Base-by-base conservation (phyloP, 2,329 filamentous ascomycete genomes). In the Epichloe elymi region DNA sequence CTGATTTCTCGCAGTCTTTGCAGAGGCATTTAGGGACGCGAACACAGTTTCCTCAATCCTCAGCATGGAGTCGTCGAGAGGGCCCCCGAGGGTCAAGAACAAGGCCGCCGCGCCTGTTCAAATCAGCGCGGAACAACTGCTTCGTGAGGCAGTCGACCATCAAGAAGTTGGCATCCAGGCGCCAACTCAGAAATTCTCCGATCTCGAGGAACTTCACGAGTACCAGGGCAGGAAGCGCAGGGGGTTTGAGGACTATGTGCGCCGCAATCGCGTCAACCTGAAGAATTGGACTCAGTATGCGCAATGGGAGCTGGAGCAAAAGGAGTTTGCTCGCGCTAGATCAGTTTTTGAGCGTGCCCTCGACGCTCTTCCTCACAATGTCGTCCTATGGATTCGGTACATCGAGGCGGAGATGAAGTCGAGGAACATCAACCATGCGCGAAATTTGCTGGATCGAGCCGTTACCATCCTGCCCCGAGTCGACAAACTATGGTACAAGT, bases 271-370 rank as follows among this genome's bases (percentile, higher is more conserved):
- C 63, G 78, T 96, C 65, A 95, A 94, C 64, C 89, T 97, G 78
- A 95, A 95, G 74, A 97, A 97, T 70, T 98, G 93, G 93, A 88
- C 93, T 78, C 86, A 90, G 63, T 98, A 98, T 75, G 91, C 93
- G 51, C 81, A 87, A 60, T 98, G 90, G 88, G 93, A 98, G 72
- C 77, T 97, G 54, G 91, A 98, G 66, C 93, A 98, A 71, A 71
- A 97, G 69, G 93, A 98, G 71, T 96, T 88, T 68, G 83, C 85
- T 50, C 85, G 93, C 51, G 93, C 93, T 33, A 79, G 93, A 41
- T 94, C 86, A 48, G 83, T 98, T 62, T 98, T 97, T 61, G 93
- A 98, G 72, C 81, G 93, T 59, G 91, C 91, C 47, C 76, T 98
- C 59, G 93, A 98, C 66, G 88, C 93, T 39, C 88, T 95, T 61